These are phyloP conservation scores for Orbilia quercus DNA, from an alignment of 2,329 filamentous ascomycete species.

Conservation along the genomic window DNA sequence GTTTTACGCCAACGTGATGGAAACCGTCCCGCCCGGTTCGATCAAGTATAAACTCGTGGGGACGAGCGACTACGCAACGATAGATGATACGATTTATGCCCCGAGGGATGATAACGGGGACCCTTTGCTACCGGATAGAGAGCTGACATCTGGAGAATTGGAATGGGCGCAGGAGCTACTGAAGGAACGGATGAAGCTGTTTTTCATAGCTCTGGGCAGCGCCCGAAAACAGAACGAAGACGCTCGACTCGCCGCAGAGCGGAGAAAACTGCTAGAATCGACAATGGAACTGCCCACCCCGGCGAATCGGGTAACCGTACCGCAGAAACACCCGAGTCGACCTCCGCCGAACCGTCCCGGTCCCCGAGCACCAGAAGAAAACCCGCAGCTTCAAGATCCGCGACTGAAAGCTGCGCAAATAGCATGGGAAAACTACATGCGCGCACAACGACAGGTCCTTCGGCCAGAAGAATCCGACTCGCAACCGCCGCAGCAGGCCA, in stretches of 20 bases:
- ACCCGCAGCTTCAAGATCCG: too few species aligned
- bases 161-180: neutral
- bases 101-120: neutral
- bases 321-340: too few species aligned
- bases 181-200: neutral
- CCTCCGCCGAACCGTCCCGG: too few species aligned
- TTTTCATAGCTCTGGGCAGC: neutral
- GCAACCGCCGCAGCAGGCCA: too few species aligned
- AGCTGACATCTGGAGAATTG: neutral
- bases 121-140: slow-evolving; percentile 4
- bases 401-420: too few species aligned
- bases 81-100: slow-evolving; percentile 17
- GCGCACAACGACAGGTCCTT: too few species aligned
- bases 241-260: neutral
- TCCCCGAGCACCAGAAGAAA: too few species aligned
- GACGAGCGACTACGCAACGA: slow-evolving; percentile 32
- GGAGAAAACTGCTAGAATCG: too few species aligned
- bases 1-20: slow-evolving; percentile 19
- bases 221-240: neutral
- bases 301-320: too few species aligned
- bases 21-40: slow-evolving; percentile 21
- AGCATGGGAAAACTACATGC: too few species aligned
- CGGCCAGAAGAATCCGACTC: too few species aligned
- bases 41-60: slow-evolving; percentile 21
- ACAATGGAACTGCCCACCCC: too few species aligned